Percentiles rank a stretch among this genome's conserved stretches.
phyloP scores from a whole-genome alignment of 306 rosid species.

The Mimosa bimucronata region DNA sequence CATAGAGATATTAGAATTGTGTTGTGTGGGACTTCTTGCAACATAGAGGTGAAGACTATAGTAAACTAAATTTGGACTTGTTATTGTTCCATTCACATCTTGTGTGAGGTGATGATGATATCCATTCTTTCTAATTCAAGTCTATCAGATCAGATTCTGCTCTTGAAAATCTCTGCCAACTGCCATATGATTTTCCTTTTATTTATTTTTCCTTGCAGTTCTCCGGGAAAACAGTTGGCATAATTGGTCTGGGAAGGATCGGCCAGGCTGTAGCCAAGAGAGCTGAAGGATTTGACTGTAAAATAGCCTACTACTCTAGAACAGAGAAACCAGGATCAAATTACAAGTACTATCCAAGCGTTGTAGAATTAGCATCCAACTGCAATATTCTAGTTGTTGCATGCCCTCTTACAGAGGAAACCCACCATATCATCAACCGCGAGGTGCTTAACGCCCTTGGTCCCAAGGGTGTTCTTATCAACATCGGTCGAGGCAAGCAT shows the following conservation, averaged over 20 bases:
- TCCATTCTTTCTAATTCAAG: not conserved
- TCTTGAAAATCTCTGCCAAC: not conserved
- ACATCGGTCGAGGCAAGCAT: slow-evolving; percentile 62
- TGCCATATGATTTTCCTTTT: not conserved
- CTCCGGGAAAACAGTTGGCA: slow-evolving; percentile 66
- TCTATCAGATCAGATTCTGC: not conserved
- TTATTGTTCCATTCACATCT: not conserved
- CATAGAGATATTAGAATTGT: not conserved
- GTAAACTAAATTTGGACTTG: not conserved
- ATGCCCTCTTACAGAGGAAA: slow-evolving; percentile 58
- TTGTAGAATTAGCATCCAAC: slow-evolving; percentile 61
- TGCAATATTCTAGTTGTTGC: slow-evolving; percentile 62
- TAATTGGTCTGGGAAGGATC: slow-evolving; percentile 69
- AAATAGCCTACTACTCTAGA: slow-evolving; percentile 55
- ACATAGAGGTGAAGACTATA: not conserved
- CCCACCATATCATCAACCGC: slow-evolving; percentile 53
- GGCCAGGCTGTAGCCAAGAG: slow-evolving; percentile 64
- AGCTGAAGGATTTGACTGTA: slow-evolving; percentile 62
- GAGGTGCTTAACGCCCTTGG: slow-evolving; percentile 65
- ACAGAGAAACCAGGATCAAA: slow-evolving; percentile 46
- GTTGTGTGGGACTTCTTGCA: not conserved
- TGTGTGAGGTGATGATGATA: not conserved
- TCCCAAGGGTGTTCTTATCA: slow-evolving; percentile 63
- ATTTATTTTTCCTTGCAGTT: slow-evolving; percentile 42
- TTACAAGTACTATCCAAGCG: slow-evolving; percentile 59